phyloP scores from a whole-genome alignment of 75 land plant genomes.

The Pinus albicaulis region DNA sequence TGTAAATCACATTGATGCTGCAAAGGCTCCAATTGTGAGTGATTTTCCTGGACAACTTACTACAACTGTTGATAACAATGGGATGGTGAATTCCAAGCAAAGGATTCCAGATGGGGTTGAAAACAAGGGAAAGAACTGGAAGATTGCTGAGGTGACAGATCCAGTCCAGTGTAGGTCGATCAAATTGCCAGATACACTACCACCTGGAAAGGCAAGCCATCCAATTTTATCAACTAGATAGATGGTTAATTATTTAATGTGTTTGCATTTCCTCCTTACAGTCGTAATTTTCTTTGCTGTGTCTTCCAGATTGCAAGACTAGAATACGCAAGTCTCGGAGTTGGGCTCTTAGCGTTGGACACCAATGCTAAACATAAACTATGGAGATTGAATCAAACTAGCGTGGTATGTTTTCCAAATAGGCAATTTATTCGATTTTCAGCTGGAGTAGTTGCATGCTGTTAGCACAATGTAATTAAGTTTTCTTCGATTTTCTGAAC shows the following conservation, averaged over 20 bases:
- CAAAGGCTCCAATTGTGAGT: not conserved
- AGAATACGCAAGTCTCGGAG: not conserved
- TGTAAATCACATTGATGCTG: not conserved
- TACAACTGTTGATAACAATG: not conserved
- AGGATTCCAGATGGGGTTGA: not conserved
- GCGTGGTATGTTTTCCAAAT: not conserved
- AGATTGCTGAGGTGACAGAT: not conserved
- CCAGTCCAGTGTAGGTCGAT: not conserved
- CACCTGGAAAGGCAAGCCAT: slow-evolving; percentile 6
- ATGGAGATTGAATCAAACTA: not conserved
- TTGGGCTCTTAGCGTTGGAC: not conserved
- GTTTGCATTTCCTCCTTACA: not conserved
- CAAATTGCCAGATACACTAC: not conserved
- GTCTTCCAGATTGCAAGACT: not conserved
- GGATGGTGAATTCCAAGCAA: not conserved
- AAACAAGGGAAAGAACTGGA: not conserved
- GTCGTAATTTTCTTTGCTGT: not conserved
- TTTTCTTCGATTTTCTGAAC: too few relatives aligned
- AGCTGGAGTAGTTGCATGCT: not conserved
- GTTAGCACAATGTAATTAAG: not conserved
- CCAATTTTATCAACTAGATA: not conserved
- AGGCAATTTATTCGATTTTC: not conserved
- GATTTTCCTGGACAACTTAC: too few relatives aligned
- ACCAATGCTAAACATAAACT: not conserved
- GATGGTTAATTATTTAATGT: too few relatives aligned